Evolutionary conservation across 2,329 filamentous ascomycete species (phyloP), one percentile per base, ranked within the genome.

Genomic region (Parasarocladium wereldwijsianum): DNA sequence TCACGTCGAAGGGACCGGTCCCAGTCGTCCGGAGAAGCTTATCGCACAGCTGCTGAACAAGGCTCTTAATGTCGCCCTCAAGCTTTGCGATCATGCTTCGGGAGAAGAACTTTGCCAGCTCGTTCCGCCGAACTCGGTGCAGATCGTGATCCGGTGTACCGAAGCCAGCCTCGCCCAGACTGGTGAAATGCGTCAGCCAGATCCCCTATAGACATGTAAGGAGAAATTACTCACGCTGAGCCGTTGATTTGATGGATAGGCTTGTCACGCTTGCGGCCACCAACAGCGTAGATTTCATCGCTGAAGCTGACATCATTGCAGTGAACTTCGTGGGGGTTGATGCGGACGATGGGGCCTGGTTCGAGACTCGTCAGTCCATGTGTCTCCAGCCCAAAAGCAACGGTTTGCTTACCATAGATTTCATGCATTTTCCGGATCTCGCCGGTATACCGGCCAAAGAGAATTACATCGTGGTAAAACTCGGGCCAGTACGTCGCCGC

Each of bases 361-460:
- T 5, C 4, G 11, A 10, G 16, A 18, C 13, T 22, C 19, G 12
- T 14, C 8, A 6, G 6, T 6, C 8, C 9, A 14, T 9, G 11
- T 17, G 19, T n/a, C n/a, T n/a, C 8, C n/a, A 21, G 8, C 8
- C 19, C 8, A n/a, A 21, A 21, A n/a, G n/a, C n/a, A 21, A 8
- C 19, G 8, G 19, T 21, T n/a, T 21, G 14, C 20, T 24, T 8
- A 6, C 58, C 58, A 33, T 60, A 62, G 37, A 43, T 36, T 26
- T 54, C 40, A 38, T 63, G 59, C 39, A 62, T 40, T 31, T 54
- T 43, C 22, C 45, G 40, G 14, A 62, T 55, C 33, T 58, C 49
- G 38, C 51, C 55, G 9, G 36, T 37, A 31, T 34, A 38, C 12
- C 38, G 25, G 5, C 36, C 38, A 17, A 30, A 22, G n/a, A 35